Evolutionary conservation across 179 eudicot species (phyloP), one percentile per base, ranked within the genome.

Genomic region (Corrigiola litoralis): DNA sequence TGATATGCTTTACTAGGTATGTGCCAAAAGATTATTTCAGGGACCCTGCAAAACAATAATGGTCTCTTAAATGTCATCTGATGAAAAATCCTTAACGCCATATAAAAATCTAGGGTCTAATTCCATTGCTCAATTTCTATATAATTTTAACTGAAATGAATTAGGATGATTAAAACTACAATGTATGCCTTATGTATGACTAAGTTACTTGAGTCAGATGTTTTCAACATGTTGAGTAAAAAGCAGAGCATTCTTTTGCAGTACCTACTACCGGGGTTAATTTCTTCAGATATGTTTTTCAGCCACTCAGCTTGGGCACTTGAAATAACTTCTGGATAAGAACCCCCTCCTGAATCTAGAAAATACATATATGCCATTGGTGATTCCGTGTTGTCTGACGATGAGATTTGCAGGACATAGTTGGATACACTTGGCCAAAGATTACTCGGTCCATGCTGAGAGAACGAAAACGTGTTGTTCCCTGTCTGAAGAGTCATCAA

Each of bases 361-460:
- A 89, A 89, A 76, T 89, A 89, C 81, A 86, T 44, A 32, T 73
- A 82, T n/a, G 75, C 84, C 55, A 82, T 74, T 1, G 86, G 77
- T 6, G 58, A 65, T 42, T 77, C 28, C 27, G 76, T 36, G 64
- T 80, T 72, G 18, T 55, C 66, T 27, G 82, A 65, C 5, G 89
- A 86, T 55, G 83, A 74, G 36, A 88, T 61, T 54, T 81, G 75
- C 45, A 82, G 75, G 55, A 81, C 88, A 64, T 86, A 88, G 67
- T 88, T 88, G 10, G 96, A 88, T 61, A 86, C 71, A 63, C 96
- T 84, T 6, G 96, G 92, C 96, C 96, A 88, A 7, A 88, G 84
- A 66, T 72, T 75, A 36, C 71, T 47, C 0, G 96, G 92, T 53
- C 92, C 96, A 12, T 38, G 48, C 63, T 69, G 72, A 25, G 96